phyloP scores from a whole-genome alignment of 441 rosid species.

The Kokia cookei region DNA sequence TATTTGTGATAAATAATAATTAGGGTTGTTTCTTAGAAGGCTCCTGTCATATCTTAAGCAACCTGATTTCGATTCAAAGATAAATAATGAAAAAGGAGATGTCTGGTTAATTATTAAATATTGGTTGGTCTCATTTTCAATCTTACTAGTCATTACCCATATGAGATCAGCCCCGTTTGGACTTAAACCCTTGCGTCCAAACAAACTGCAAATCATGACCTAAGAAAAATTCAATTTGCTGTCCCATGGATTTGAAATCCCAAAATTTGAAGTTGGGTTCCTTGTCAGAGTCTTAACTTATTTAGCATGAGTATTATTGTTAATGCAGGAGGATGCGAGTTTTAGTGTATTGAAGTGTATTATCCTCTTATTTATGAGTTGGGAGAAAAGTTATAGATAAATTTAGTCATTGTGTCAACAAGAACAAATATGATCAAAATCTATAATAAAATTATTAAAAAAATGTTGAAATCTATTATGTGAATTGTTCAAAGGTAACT shows the following conservation, averaged over 20 bases:
- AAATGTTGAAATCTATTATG: not conserved
- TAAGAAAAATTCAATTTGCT: not conserved
- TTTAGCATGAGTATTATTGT: fast-evolving
- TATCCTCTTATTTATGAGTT: no score
- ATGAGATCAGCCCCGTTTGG: slow-evolving; percentile 10
- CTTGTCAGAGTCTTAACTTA: no score
- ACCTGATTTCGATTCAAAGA: slow-evolving; percentile 28
- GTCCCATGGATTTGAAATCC: not conserved
- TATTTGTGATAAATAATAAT: no score
- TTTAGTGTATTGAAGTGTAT: no score
- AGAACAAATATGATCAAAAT: no score
- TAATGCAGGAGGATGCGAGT: fast-evolving
- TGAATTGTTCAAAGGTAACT: no score
- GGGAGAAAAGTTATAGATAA: fast-evolving
- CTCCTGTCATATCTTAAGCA: slow-evolving; percentile 6
- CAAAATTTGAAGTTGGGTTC: slow-evolving; percentile 7
- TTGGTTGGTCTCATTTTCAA: not conserved
- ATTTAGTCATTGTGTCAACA: no score
- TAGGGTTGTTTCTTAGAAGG: slow-evolving; percentile 9
- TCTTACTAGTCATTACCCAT: not conserved
- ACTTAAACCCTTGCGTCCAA: slow-evolving; percentile 3
- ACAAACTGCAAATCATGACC: slow-evolving; percentile 19
- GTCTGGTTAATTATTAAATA: slow-evolving; percentile 14
- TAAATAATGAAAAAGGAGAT: slow-evolving; percentile 16
- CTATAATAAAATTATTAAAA: no score